phyloP scores from a whole-genome alignment of 129 eudicot species.

The Artemisia annua region DNA sequence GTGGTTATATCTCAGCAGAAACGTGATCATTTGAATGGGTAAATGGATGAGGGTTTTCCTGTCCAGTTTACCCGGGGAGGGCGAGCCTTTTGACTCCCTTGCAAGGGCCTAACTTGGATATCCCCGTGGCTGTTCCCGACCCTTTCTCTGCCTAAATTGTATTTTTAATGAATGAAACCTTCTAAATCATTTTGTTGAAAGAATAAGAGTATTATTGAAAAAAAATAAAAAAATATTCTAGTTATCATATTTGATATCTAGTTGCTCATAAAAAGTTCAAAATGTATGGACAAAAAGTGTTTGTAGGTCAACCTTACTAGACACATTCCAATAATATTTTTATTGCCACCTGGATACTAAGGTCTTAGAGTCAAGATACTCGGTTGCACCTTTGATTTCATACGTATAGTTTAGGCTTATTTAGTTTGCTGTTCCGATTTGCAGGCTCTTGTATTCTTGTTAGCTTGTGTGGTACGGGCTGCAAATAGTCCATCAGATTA shows the following conservation, averaged over 20 bases:
- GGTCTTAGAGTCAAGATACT: background rate
- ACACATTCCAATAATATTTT: no score
- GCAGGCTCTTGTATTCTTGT: conserved; percentile 84
- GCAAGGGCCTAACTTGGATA: no score
- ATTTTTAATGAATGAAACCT: background rate
- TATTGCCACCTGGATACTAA: background rate
- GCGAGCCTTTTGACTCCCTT: no score
- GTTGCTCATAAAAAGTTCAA: background rate
- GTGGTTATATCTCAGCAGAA: background rate
- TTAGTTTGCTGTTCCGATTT: conserved; percentile 3
- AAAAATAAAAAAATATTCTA: background rate
- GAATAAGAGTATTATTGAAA: background rate
- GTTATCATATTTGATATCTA: background rate
- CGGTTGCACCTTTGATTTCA: background rate
- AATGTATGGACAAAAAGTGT: background rate
- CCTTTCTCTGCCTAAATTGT: background rate
- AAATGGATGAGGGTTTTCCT: no score
- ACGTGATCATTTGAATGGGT: no score
- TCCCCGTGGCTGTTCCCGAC: no score
- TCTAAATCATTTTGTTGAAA: background rate
- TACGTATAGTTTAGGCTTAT: background rate
- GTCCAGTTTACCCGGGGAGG: no score
- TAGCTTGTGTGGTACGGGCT: no score
- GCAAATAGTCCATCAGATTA: no score
- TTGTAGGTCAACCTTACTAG: background rate